Conservation (phyloP, 2,329 filamentous ascomycete genomes). For the Sporothrix dimorphospora region DNA sequence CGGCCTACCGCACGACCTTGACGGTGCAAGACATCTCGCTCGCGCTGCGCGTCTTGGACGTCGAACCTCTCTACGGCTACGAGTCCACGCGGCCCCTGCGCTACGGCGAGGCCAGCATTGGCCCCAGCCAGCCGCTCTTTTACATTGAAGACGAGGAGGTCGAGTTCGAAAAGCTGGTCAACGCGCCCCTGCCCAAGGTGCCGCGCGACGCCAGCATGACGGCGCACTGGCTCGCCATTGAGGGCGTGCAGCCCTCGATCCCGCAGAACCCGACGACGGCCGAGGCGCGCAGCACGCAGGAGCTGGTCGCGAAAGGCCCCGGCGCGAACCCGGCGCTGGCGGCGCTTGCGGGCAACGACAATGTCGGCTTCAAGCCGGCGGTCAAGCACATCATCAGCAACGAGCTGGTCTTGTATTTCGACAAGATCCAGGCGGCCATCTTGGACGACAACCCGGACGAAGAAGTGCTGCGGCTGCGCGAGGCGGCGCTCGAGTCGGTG, state of each 20-base stretch:
- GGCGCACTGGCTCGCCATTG: slow-evolving; percentile 95
- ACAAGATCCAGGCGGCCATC: slow-evolving; percentile 88
- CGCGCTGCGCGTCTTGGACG: slow-evolving; percentile 82
- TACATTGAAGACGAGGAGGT: slow-evolving; percentile 99
- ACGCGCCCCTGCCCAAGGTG: slow-evolving; percentile 91
- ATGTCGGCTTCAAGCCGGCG: slow-evolving; percentile 79
- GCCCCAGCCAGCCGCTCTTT: slow-evolving; percentile 90
- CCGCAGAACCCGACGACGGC: slow-evolving; percentile 91
- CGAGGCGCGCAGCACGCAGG: slow-evolving; percentile 75
- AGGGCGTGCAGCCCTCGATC: slow-evolving; percentile 95
- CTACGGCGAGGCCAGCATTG: slow-evolving; percentile 92
- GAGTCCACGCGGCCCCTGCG: slow-evolving; percentile 86
- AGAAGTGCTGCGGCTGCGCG: slow-evolving; percentile 69
- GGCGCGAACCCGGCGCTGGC: slow-evolving; percentile 85
- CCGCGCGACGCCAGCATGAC: slow-evolving; percentile 92
- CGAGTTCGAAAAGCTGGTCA: slow-evolving; percentile 98
- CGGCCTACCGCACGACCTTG: slow-evolving; percentile 81
- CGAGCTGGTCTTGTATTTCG: slow-evolving; percentile 94
- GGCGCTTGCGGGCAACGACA: slow-evolving; percentile 70
- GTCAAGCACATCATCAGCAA: slow-evolving; percentile 97
- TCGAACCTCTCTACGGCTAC: slow-evolving; percentile 95
- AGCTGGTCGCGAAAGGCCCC: slow-evolving; percentile 86
- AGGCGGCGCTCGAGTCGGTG: slow-evolving; percentile 83
- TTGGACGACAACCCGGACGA: slow-evolving; percentile 87
- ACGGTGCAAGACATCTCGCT: slow-evolving; percentile 88